Evolutionary conservation across 306 rosid species (phyloP).

Genomic region (Echinosophora koreensis): DNA sequence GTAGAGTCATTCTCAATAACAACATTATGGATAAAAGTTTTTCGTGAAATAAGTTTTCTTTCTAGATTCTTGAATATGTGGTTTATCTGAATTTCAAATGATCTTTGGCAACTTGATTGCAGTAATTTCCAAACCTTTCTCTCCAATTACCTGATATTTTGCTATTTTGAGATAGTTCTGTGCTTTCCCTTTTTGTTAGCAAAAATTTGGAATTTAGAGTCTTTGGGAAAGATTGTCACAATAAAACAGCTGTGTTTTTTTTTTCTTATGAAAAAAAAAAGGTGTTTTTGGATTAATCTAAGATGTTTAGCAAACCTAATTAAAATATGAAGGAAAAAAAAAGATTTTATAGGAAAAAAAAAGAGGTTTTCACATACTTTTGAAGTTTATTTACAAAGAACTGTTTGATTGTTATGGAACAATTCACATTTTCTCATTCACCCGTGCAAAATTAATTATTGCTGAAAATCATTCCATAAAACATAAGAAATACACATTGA

Average conservation of each 20-base stretch:
- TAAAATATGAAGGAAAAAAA: too few species aligned
- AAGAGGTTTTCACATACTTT: too few species aligned
- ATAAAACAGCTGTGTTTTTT: too few species aligned
- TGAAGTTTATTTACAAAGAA: too few species aligned
- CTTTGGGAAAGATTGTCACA: too few species aligned
- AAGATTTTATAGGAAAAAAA: too few species aligned
- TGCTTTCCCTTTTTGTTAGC: neutral
- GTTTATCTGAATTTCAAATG: neutral
- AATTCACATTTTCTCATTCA: too few species aligned
- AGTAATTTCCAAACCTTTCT: neutral
- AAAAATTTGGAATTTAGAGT: neutral
- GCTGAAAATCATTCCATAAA: neutral
- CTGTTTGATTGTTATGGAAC: too few species aligned
- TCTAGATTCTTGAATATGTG: neutral
- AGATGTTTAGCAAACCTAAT: too few species aligned
- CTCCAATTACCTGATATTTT: neutral
- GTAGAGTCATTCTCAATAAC: neutral
- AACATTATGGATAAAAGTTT: neutral
- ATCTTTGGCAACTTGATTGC: neutral
- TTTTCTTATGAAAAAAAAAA: too few species aligned
- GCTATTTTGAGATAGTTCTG: constrained; percentile 10
- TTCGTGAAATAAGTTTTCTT: neutral
- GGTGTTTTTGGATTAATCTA: too few species aligned
- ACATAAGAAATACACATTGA: neutral
- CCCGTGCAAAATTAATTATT: neutral